Base-by-base conservation (phyloP, 768 basidiomycete species). In the Crassisporium funariophilum region DNA sequence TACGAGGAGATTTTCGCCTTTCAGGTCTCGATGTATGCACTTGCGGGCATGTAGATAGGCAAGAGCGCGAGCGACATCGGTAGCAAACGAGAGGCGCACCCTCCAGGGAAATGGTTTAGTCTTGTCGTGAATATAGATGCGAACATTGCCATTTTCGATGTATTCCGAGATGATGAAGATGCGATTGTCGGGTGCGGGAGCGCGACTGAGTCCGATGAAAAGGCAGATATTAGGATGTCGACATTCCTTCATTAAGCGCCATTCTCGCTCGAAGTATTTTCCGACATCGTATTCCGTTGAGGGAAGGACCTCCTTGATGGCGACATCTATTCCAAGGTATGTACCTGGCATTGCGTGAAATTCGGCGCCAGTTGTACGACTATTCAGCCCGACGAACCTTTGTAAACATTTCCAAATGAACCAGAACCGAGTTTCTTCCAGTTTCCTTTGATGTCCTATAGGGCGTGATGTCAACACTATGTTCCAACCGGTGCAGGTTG, bases 261-360 rank as follows among this genome's bases (percentile, higher is more conserved):
- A 97, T 76, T 99, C 95, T n/a, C 95, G 81, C 61, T 95, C 91
- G 65, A 98, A 95, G 72, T 99, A 98, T 69, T 99, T 99, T 57
- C 86, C 79, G 25, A 97, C 93, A 58, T 97, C 92, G 68, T 98
- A 98, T 47, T 89, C 91, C 4, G 70, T 87, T 16, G 89, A 93
- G 0, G 92, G 92, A 6, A 97, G 75, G 3, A 98, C 93, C 70
- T 98, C 95, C 67, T 97, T 97, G 67, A 98, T 91, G 24, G 94
- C 94, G 25, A 97, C 89, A 54, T 97, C 91, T 54, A 97, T 91
- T 6, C 97, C 97, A 25, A 99, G 85, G 70, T 99, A 99, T 21
- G 69, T 79, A 2, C 88, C 92, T 91, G 57, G n/a, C 24, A 27
- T 25, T 47, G 24, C 23, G 17, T 53, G 42, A 40, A 22, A 35